These are phyloP conservation scores for Baudoinia panamericana DNA, from an alignment of 495 filamentous ascomycete genomes.

Conservation along the genomic window DNA sequence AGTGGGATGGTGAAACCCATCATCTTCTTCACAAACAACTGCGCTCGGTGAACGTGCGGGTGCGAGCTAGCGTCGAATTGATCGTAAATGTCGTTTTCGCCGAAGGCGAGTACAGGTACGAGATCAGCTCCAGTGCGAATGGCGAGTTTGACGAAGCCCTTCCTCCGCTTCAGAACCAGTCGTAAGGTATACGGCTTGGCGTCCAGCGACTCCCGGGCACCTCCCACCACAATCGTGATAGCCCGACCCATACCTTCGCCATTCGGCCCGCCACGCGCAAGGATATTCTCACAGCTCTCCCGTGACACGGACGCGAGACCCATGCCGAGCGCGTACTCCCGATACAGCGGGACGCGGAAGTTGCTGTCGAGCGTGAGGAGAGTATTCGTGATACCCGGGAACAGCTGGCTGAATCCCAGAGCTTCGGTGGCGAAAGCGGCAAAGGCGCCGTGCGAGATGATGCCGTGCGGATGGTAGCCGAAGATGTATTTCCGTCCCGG, in stretches of 20 bases:
- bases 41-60: slow-evolving; percentile 58
- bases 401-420: slow-evolving; percentile 74
- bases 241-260: slow-evolving; percentile 86
- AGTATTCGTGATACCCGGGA: slow-evolving; percentile 91
- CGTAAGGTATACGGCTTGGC: slow-evolving; percentile 61
- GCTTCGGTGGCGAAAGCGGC: slow-evolving; percentile 86
- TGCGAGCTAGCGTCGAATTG: slow-evolving; percentile 60
- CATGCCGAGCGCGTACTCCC: slow-evolving; percentile 79
- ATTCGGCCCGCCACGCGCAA: slow-evolving; percentile 62
- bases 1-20: slow-evolving; percentile 90
- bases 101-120: slow-evolving; percentile 82
- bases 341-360: slow-evolving; percentile 85
- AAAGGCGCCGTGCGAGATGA: slow-evolving; percentile 91
- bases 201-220: slow-evolving; percentile 81
- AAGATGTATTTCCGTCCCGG: slow-evolving; percentile 91
- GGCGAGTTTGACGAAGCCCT: slow-evolving; percentile 88
- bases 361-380: slow-evolving; percentile 86
- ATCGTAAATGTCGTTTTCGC: slow-evolving; percentile 92
- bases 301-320: slow-evolving; percentile 81
- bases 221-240: slow-evolving; percentile 91
- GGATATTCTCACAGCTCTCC: slow-evolving; percentile 76
- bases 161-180: slow-evolving; percentile 66
- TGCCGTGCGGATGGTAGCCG: slow-evolving; percentile 94
- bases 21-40: slow-evolving; percentile 66
- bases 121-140: slow-evolving; percentile 81